Conservation (phyloP, 257 asterid genomes). For the Plantago major region DNA sequence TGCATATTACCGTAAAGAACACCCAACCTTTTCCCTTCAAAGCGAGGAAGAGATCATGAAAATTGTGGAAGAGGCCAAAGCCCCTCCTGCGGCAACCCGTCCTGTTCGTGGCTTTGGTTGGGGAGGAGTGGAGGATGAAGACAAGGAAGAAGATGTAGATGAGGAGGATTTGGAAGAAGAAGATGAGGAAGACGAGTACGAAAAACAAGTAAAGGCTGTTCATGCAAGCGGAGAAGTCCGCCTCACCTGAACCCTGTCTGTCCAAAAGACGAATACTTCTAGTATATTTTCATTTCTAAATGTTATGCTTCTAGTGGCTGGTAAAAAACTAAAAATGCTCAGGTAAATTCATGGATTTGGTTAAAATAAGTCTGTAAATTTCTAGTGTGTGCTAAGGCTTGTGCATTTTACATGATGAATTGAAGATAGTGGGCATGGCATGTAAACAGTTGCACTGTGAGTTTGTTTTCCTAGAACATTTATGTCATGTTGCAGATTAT, state of each 20-base stretch:
- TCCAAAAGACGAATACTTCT: background rate
- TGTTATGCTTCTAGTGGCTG: conserved; percentile 14
- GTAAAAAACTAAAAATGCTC: conserved; percentile 2
- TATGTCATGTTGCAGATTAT: background rate
- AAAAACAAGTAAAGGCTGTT: conserved; percentile 68
- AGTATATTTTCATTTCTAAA: background rate
- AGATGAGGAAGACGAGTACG: conserved; percentile 67
- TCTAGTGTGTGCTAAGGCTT: conserved; percentile 14
- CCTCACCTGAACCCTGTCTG: conserved; percentile 29
- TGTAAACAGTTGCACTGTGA: background rate
- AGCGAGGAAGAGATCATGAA: conserved; percentile 61
- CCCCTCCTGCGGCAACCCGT: conserved; percentile 56
- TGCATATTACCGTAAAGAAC: conserved; percentile 49
- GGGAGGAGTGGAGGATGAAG: conserved; percentile 67
- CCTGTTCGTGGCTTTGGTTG: conserved; percentile 63
- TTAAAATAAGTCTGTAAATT: conserved; percentile 18
- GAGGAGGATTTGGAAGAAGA: conserved; percentile 47
- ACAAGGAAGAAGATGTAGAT: conserved; percentile 35
- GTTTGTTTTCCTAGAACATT: conserved; percentile 8
- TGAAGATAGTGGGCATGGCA: no score
- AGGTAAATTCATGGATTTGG: conserved; percentile 1
- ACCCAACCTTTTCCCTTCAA: conserved; percentile 66
- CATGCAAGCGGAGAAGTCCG: conserved; percentile 72
- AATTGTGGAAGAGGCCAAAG: conserved; percentile 69
- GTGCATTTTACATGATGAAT: conserved; percentile 6